Evolutionary conservation across 257 asterid species (phyloP), one percentile per base, ranked within the genome.

Genomic region (Solanum chaucha): DNA sequence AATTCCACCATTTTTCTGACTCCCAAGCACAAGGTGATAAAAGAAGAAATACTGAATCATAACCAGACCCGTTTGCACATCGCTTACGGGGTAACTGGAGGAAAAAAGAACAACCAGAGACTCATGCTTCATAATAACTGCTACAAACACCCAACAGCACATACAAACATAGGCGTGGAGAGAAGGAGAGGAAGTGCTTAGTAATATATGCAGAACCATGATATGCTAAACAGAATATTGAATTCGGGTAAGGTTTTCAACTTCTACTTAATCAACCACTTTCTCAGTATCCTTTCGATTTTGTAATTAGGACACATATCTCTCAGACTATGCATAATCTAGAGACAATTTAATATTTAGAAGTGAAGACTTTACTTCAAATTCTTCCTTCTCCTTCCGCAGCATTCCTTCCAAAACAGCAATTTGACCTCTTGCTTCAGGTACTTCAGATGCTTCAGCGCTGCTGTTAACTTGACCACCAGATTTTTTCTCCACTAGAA

Each of bases 341-440:
- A 46, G 38, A 80, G 40, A 80, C 64, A 80, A 80, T 80, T 73
- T 36, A 44, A 26, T 46, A 46, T 26, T 80, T 30, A 15, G 67
- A 80, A 80, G 26, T 44, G 84, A 46, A 80, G 10, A 80, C 84
- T 86, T 89, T 51, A 94, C 99, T 96, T 94, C 96, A 91, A 95
- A 95, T 90, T 95, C 96, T 24, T 89, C 90, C 92, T 95, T 97
- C 94, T 95, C 98, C 84, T 91, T 93, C 94, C 92, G 97, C 88
- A 94, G 80, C 91, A 93, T 93, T 83, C 85, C 95, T 92, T 94
- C 98, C 38, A 94, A 90, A 88, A 90, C 95, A 41, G 91, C 86
- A 65, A 94, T 86, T 84, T 90, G 95, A 87, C 92, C 92, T 82
- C 94, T 92, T 38, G 97, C 88, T 87, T 92, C 94, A 32, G 92